Conservation (phyloP, 2,329 filamentous ascomycete genomes). For the Sclerotinia subarctica region DNA sequence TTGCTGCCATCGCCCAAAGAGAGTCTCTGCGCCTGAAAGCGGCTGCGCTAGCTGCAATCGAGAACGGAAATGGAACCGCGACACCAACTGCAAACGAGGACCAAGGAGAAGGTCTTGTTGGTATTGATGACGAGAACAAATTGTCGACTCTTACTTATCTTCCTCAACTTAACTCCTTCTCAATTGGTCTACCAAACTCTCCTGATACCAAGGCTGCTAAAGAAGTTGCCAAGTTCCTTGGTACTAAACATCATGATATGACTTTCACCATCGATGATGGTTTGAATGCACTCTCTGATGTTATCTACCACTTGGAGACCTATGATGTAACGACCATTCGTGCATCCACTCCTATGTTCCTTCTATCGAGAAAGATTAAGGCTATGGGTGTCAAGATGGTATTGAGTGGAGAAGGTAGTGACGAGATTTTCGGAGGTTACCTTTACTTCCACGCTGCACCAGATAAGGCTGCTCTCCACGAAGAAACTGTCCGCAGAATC, state of each 20-base stretch:
- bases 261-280: conserved; percentile 98
- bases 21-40: conserved; percentile 79
- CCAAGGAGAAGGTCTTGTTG: conserved; percentile 72
- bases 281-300: conserved; percentile 92
- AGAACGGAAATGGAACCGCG: conserved; percentile 43
- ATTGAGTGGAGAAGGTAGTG: conserved; percentile 89
- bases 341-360: conserved; percentile 97
- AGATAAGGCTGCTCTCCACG: conserved; percentile 87
- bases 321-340: conserved; percentile 99
- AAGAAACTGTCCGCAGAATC: conserved; percentile 88
- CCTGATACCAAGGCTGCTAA: conserved; percentile 89
- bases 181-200: conserved; percentile 88
- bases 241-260: conserved; percentile 96
- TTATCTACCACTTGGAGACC: conserved; percentile 96
- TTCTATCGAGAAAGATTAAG: conserved; percentile 98
- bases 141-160: conserved; percentile 87
- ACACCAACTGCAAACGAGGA: conserved; percentile 52
- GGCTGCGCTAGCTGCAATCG: conserved; percentile 50
- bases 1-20: conserved; percentile 91
- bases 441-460: conserved; percentile 97
- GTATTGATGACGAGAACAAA: conserved; percentile 90
- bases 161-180: conserved; percentile 97
- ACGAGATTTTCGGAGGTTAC: conserved; percentile 98
- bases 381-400: conserved; percentile 99
- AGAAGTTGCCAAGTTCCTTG: conserved; percentile 93